A percentile compares a stretch with the other conserved stretches of the same genome.
phyloP scores from a whole-genome alignment of 2,329 filamentous ascomycete genomes.

The Xylaria sp. region DNA sequence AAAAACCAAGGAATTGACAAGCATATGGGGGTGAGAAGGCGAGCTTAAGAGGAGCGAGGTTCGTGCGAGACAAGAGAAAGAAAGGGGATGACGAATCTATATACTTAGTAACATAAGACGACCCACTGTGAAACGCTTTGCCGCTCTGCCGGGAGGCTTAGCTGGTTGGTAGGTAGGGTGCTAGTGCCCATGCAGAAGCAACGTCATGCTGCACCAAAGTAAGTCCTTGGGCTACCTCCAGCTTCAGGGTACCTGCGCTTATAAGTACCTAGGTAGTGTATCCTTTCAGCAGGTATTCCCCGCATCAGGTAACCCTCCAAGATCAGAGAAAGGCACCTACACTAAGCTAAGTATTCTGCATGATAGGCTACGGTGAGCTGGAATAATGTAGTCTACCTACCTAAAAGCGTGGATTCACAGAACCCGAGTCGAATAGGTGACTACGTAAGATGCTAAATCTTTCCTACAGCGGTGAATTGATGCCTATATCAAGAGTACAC shows the following conservation, averaged over 20 bases:
- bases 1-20: neutral
- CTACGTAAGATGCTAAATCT: too few relatives aligned
- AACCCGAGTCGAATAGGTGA: too few relatives aligned
- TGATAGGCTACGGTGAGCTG: too few relatives aligned
- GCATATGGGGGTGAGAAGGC: neutral
- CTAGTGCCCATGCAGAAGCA: neutral
- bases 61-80: neutral
- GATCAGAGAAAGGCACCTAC: too few relatives aligned
- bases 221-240: neutral
- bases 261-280: neutral
- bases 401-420: too few relatives aligned
- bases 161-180: neutral
- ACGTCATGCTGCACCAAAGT: constrained; percentile 6
- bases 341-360: too few relatives aligned
- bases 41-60: neutral
- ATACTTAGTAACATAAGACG: neutral
- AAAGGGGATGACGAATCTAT: constrained; percentile 2
- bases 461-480: too few relatives aligned
- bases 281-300: too few relatives aligned
- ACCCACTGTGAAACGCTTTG: constrained; percentile 14
- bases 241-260: neutral
- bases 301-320: too few relatives aligned
- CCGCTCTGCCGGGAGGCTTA: constrained; percentile 2
- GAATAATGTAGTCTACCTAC: too few relatives aligned
- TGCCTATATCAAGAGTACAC: too few relatives aligned